phyloP scores from a whole-genome alignment of 1,139 yeast genomes.

The Yamadazyma mexicana region DNA sequence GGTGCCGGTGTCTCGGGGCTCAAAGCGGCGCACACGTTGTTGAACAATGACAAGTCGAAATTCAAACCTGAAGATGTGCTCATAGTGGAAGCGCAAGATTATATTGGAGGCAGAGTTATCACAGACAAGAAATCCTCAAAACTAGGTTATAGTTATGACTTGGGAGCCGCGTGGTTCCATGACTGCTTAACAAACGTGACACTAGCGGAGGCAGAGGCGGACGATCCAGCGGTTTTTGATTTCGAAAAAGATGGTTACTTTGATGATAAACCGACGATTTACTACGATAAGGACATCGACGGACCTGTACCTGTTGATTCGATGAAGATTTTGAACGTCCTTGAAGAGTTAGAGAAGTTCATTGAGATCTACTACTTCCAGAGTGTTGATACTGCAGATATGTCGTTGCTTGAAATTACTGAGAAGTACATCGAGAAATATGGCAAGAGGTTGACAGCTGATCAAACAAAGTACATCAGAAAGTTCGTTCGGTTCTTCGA shows the following conservation, averaged over 20 bases:
- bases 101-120: slow-evolving; percentile 51
- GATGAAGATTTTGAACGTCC: slow-evolving; percentile 36
- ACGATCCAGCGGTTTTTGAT: slow-evolving; percentile 25
- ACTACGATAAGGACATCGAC: slow-evolving; percentile 49
- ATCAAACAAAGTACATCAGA: slow-evolving; percentile 52
- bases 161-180: slow-evolving; percentile 92
- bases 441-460: slow-evolving; percentile 46
- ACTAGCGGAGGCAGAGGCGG: slow-evolving; percentile 28
- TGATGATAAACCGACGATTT: slow-evolving; percentile 47
- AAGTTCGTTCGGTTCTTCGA: slow-evolving; percentile 60
- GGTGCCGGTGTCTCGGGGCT: slow-evolving; percentile 89
- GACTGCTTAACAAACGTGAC: slow-evolving; percentile 69
- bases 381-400: slow-evolving; percentile 43
- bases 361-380: slow-evolving; percentile 56
- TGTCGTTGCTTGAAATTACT: slow-evolving; percentile 50
- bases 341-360: slow-evolving; percentile 60
- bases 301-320: slow-evolving; percentile 29
- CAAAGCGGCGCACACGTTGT: slow-evolving; percentile 67
- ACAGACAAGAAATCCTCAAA: slow-evolving; percentile 31
- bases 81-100: slow-evolving; percentile 50
- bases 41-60: slow-evolving; percentile 32
- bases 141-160: slow-evolving; percentile 51
- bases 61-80: slow-evolving; percentile 31
- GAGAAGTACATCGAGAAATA: slow-evolving; percentile 47
- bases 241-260: slow-evolving; percentile 40